Base-by-base conservation (phyloP, 257 asterid species). In the Nicotiana attenuata region DNA sequence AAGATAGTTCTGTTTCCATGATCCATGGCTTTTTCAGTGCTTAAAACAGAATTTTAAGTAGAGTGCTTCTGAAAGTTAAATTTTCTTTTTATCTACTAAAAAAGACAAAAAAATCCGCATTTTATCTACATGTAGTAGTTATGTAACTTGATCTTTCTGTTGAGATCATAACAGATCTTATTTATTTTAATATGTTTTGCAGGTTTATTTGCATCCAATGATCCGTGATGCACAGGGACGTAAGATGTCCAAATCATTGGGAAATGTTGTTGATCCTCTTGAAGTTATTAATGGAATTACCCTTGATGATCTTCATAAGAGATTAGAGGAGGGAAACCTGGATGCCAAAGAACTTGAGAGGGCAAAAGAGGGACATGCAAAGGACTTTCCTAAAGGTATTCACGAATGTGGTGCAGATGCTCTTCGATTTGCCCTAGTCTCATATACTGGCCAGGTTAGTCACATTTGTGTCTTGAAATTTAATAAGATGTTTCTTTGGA, bases 171-270 rank as follows among this genome's bases (percentile, higher is more conserved):
- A 76, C 31, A 29, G 3, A 29, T 33, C 63, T 17, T 19, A n/a
- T 57, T 57, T 13, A 57, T 8, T 2, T 57, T 19, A 57, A 19
- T 0, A 15, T 19, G 22, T 19, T 63, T 22, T 82, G 55, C 87
- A 93, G 98, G 95, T 95, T 85, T 95, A 93, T 83, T 88, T 93
- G 91, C 99, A 95, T 82, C 98, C 94, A 68, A 95, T 95, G 97
- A 85, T 95, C 65, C 92, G 98, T 65, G 99, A 95, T 90, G 97
- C 99, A 1, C 99, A 92, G 84, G 99, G 99, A 52, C 98, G 97
- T 81, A 93, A 92, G 89, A 93, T 95, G 98, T 95, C 98, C 22
- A 95, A 93, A 87, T 93, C 98, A 28, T 84, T 93, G 61, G 98
- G 98, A 57, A 95, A 95, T 90, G 98, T 95, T 53, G 76, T 93